phyloP scores from a whole-genome alignment of 2,329 filamentous ascomycete species.

The Sphaerostilbella broomeana region DNA sequence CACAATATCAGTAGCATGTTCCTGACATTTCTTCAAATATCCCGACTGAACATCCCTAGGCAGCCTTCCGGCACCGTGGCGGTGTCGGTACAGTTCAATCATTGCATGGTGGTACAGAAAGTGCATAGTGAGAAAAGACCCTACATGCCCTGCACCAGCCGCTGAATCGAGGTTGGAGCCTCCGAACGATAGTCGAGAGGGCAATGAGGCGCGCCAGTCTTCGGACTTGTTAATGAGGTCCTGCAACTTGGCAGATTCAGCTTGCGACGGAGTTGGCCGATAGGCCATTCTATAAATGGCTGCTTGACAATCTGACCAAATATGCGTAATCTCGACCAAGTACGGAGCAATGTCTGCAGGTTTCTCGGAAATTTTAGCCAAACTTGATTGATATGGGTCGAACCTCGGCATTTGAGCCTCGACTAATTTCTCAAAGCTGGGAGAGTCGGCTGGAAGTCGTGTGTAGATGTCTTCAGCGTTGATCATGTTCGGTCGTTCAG shows the following conservation, averaged over 20 bases:
- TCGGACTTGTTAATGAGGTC: conserved; percentile 45
- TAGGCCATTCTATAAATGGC: conserved; percentile 43
- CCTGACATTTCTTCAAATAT: conserved; percentile 42
- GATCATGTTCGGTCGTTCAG: conserved; percentile 47
- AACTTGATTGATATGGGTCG: conserved; percentile 36
- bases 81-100: conserved; percentile 60
- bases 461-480: conserved; percentile 60
- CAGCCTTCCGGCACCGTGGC: conserved; percentile 34
- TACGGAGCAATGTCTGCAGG: conserved; percentile 49
- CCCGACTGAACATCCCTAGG: conserved; percentile 34
- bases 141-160: conserved; percentile 45
- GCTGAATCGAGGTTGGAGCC: conserved; percentile 51
- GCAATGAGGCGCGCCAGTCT: conserved; percentile 53
- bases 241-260: conserved; percentile 32
- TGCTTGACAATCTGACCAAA: conserved; percentile 59
- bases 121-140: conserved; percentile 58
- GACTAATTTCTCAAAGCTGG: conserved; percentile 54
- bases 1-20: conserved; percentile 48
- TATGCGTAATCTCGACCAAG: conserved; percentile 54
- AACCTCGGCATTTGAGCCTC: conserved; percentile 55
- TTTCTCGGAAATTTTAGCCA: conserved; percentile 19
- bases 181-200: conserved; percentile 47
- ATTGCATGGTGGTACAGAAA: conserved; percentile 58
- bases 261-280: conserved; percentile 21
- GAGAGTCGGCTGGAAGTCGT: conserved; percentile 55